Base-by-base conservation (phyloP, 2,329 filamentous ascomycete species). In the Xylariales sp. region DNA sequence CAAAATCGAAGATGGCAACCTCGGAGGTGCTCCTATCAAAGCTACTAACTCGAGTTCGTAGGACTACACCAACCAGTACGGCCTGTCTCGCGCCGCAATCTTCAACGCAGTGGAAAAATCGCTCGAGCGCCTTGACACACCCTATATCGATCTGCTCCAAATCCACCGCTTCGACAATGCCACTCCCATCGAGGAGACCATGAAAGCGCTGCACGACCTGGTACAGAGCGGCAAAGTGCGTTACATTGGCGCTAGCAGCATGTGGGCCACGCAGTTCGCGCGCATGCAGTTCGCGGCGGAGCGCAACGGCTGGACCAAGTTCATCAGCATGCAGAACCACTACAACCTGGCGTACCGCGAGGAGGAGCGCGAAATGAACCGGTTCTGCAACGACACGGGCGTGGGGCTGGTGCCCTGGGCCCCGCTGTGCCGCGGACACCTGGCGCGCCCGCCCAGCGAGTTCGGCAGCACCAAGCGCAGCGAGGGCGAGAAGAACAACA, bases 291-390 rank as follows among this genome's bases (percentile, higher is more conserved):
- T 69, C 45, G 63, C 63, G 14, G 78, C 78, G 11, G 68, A 76
- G 43, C 66, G 68, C 47, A 62, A 78, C 42, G 69, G 66, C 16
- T 75, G 74, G 76, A 76, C 72, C 14, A 74, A 78, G 53, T 81
- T 81, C 50, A 59, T 81, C 45, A 69, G 64, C 16, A 81, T 81
- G 77, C 77, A 81, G 50, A 77, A 78, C 48, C 66, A 72, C 40
- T 74, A 81, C 56, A 79, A 76, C 49, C 59, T 78, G 7, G 52
- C 76, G 5, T 81, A 82, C 55, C 70, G 81, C 15, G 81, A 85
- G 53, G 81, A 84, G 41, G 63, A 67, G 55, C 59, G 64, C 25
- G 64, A 67, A 54, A 66, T 67, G 63, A 64, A 55, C 48, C 55
- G 57, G 21, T 67, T 61, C 52, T 67, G 64, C 51, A 54, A 59